Percentiles rank a stretch among this genome's conserved stretches.
phyloP scores from a whole-genome alignment of 371 early-diverging fungal species.

The Mortierella sp. region DNA sequence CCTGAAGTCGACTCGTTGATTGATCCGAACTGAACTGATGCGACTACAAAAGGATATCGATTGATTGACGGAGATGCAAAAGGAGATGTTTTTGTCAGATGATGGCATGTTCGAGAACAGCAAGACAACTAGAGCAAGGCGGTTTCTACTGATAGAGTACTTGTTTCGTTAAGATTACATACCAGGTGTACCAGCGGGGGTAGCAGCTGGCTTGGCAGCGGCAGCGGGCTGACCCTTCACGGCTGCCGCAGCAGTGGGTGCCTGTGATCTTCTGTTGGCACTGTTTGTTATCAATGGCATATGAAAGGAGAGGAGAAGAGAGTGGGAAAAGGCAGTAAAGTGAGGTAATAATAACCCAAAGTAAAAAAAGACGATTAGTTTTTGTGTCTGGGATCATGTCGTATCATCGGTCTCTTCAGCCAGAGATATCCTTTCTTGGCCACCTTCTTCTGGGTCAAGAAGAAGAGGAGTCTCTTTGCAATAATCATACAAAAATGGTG shows the following conservation, averaged over 20 bases:
- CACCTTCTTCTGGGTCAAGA: neutral
- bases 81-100: neutral
- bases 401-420: neutral
- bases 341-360: neutral
- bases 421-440: neutral
- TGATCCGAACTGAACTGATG: slow-evolving; percentile 72
- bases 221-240: slow-evolving; percentile 39
- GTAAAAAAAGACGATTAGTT: neutral
- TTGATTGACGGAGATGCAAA: neutral
- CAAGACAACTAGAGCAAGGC: neutral
- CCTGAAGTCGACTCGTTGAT: slow-evolving; percentile 62
- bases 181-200: slow-evolving; percentile 24
- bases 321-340: neutral
- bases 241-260: slow-evolving; percentile 51
- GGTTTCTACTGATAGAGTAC: neutral
- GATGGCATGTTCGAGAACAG: neutral
- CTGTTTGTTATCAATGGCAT: slow-evolving; percentile 31
- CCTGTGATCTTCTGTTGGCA: slow-evolving; percentile 56
- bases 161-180: neutral
- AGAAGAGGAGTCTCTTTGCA: neutral
- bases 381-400: neutral
- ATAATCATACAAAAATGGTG: neutral
- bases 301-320: neutral
- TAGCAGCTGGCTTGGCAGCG: slow-evolving; percentile 20
- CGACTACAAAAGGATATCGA: slow-evolving; percentile 36